These are phyloP conservation scores for Botrytis fabae DNA, from an alignment of 2,329 filamentous ascomycete species.

Conservation along the genomic window DNA sequence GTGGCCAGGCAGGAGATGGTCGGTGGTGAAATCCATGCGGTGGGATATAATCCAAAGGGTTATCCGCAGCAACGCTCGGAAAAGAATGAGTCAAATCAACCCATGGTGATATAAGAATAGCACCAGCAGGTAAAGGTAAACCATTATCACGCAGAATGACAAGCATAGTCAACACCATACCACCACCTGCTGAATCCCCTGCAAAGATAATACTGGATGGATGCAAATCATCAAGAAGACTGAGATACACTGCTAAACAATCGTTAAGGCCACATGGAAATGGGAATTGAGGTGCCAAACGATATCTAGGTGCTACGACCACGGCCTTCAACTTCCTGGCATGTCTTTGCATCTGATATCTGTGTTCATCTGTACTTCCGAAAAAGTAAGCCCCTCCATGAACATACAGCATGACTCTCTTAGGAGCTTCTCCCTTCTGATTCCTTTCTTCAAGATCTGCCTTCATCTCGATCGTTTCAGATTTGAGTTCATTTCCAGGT, in stretches of 20 bases:
- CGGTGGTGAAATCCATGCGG: conserved; percentile 84
- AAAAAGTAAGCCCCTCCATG: conserved; percentile 97
- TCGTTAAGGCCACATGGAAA: conserved; percentile 93
- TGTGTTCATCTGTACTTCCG: conserved; percentile 91
- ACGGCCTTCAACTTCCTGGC: conserved; percentile 60
- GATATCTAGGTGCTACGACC: conserved; percentile 60
- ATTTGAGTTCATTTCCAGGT: conserved; percentile 64
- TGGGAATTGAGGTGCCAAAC: conserved; percentile 88
- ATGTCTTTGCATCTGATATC: conserved; percentile 97
- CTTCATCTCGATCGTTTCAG: conserved; percentile 97
- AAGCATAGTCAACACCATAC: conserved; percentile 81
- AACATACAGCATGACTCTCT: conserved; percentile 86
- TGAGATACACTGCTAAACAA: conserved; percentile 83
- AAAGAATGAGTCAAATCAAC: conserved; percentile 95
- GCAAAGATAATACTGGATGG: conserved; percentile 82
- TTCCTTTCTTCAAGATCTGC: conserved; percentile 74
- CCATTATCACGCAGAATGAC: conserved; percentile 80
- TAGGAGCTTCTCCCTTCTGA: conserved; percentile 57
- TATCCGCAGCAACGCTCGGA: conserved; percentile 76
- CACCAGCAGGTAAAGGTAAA: conserved; percentile 83
- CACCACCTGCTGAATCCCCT: conserved; percentile 90
- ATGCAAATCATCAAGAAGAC: conserved; percentile 73
- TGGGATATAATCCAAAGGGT: conserved; percentile 83
- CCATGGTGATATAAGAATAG: conserved; percentile 91
- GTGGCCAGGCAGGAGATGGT: conserved; percentile 89